Evolutionary conservation across 345 rosid species (phyloP), one percentile per base, ranked within the genome.

Genomic region (Brassica juncea): DNA sequence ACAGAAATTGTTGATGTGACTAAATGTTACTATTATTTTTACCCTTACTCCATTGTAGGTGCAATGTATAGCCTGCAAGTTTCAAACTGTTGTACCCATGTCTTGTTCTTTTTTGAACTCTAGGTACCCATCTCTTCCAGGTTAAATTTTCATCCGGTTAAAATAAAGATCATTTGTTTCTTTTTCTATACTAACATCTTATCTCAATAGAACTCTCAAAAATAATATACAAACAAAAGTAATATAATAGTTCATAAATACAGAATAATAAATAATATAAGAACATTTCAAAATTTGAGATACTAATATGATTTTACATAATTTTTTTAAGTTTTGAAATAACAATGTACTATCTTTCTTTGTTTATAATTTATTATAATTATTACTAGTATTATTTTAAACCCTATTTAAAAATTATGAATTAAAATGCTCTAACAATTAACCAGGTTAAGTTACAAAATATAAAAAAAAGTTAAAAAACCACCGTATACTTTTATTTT

Each of bases 1-100:
- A 52, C 21, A 52, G 57, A 52, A n/a, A 65, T 31, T 31, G 35
- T 37, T 79, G 82, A 72, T 67, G 74, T 72, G 77, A 78, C 73
- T 58, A 66, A 42, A 25, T 44, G 11, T 23, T 32, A 73, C 77
- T 79, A 47, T 79, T 79, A 3, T 73, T 67, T 79, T 60, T 3
- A 60, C 73, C 34, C 15, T 12, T 42, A 72, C 30, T 14, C 11
- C 28, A 72, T 14, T 32, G 3, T 71, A 77, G 71, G 59, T 64
- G 71, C 66, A 71, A 54, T 54, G 81, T 30, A 57, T 55, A 2
- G 72, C n/a, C 63, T 8, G 59, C 59, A 42, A 57, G 77, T 19
- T 71, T 7, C 42, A 39, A 37, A 39, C 68, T 72, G 73, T 59
- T 72, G 59, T 42, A 65, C 57, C 54, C 25, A 66, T 25, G 68